phyloP scores from a whole-genome alignment of 805 yeast species.

The Kodamaea leandrae region DNA sequence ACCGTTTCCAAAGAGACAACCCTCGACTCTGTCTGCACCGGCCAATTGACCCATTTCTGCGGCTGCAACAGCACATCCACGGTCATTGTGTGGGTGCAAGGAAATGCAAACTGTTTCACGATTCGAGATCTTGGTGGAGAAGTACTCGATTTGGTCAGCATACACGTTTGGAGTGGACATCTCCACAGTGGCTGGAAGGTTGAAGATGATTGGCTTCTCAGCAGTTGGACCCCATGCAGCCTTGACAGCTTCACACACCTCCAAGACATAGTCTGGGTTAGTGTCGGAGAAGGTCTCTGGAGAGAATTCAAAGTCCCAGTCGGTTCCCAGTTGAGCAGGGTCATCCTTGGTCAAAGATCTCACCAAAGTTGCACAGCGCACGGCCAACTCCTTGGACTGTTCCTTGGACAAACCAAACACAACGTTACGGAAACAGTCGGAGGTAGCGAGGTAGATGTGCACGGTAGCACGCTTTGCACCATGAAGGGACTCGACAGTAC shows the following conservation, averaged over 20 bases:
- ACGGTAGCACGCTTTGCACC: constrained; percentile 78
- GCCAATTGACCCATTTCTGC: constrained; percentile 79
- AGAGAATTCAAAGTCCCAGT: constrained; percentile 75
- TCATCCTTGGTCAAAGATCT: constrained; percentile 69
- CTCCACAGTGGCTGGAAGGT: constrained; percentile 84
- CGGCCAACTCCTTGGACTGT: constrained; percentile 60
- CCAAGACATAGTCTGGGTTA: constrained; percentile 57
- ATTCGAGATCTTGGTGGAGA: constrained; percentile 55
- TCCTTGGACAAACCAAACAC: constrained; percentile 64
- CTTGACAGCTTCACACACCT: constrained; percentile 73
- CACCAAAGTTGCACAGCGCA: constrained; percentile 59
- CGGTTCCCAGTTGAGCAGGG: constrained; percentile 46
- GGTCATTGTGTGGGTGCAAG: constrained; percentile 79
- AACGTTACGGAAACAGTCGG: constrained; percentile 69
- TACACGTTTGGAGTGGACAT: constrained; percentile 77
- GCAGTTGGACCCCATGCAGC: constrained; percentile 68
- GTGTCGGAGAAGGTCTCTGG: constrained; percentile 81
- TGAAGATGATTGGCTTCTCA: constrained; percentile 70
- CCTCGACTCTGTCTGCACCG: constrained; percentile 87
- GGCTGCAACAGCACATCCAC: constrained; percentile 90
- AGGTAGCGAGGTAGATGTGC: constrained; percentile 74
- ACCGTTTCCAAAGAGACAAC: constrained; percentile 82
- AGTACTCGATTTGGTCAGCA: constrained; percentile 83
- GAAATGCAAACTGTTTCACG: constrained; percentile 73
- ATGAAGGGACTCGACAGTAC: constrained; percentile 68